These are phyloP conservation scores for Ophiostoma tasmaniense DNA, from an alignment of 2,329 filamentous ascomycete species.

Conservation along the genomic window DNA sequence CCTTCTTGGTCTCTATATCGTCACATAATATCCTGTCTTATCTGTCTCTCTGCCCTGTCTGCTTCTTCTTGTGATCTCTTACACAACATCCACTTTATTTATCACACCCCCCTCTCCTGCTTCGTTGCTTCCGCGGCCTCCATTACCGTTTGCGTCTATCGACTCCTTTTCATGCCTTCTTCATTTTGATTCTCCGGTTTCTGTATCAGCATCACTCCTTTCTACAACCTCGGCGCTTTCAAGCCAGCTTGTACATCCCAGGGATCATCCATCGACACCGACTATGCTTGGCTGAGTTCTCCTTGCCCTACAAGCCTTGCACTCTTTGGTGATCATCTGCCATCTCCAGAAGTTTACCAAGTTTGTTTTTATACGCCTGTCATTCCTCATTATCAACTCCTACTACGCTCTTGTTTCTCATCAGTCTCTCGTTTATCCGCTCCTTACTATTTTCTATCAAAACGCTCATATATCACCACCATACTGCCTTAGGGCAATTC, in stretches of 20 bases:
- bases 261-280: neutral
- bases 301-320: neutral
- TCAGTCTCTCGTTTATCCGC: neutral
- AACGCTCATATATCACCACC: neutral
- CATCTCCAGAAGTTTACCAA: neutral
- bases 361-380: neutral
- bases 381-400: neutral
- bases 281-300: neutral
- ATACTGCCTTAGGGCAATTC: too few relatives aligned
- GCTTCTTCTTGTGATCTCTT: neutral
- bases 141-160: neutral
- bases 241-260: neutral
- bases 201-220: neutral
- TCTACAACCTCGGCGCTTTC: neutral
- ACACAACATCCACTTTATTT: neutral
- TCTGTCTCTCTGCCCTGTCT: neutral
- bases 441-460: neutral
- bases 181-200: neutral
- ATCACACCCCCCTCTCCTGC: neutral
- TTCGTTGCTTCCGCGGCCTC: neutral
- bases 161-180: neutral
- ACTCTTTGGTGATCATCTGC: neutral
- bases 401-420: neutral
- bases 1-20: neutral
- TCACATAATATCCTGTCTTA: neutral